These are phyloP conservation scores for Fusarium verrucosum DNA, from an alignment of 2,329 filamentous ascomycete species.

Conservation along the genomic window DNA sequence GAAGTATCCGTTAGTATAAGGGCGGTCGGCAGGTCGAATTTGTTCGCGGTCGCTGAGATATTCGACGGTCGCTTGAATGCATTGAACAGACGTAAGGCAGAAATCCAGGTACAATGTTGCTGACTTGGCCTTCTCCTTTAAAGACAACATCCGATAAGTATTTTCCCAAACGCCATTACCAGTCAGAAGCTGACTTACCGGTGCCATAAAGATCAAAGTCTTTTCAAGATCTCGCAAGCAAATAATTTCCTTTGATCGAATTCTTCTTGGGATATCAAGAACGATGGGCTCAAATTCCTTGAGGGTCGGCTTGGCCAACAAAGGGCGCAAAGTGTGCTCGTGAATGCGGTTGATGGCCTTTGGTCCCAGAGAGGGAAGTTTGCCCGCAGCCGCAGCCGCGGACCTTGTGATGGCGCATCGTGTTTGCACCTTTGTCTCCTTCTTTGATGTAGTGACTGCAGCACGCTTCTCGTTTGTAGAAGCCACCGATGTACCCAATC, in stretches of 20 bases:
- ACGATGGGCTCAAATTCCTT: constrained; percentile 85
- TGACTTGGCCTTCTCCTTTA: constrained; percentile 80
- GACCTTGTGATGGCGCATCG: constrained; percentile 64
- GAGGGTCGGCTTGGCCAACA: constrained; percentile 76
- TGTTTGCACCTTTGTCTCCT: constrained; percentile 54
- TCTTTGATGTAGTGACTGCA: constrained; percentile 54
- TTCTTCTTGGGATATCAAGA: constrained; percentile 79
- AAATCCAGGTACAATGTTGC: constrained; percentile 82
- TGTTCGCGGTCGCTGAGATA: constrained; percentile 87
- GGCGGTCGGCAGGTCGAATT: constrained; percentile 82
- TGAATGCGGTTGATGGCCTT: constrained; percentile 81
- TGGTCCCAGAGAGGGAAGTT: constrained; percentile 69
- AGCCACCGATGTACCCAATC: constrained; percentile 82
- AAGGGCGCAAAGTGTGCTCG: constrained; percentile 79
- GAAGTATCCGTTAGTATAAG: constrained; percentile 96
- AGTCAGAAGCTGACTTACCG: constrained; percentile 79
- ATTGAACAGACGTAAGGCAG: constrained; percentile 88
- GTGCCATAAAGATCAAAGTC: constrained; percentile 88
- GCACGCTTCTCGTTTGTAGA: constrained; percentile 65
- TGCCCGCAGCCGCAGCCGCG: constrained; percentile 58
- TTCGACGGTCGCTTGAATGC: constrained; percentile 88
- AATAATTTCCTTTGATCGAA: constrained; percentile 84
- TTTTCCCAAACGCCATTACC: constrained; percentile 67
- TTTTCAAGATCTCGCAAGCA: constrained; percentile 95
- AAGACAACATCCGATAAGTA: constrained; percentile 75